These are phyloP conservation scores for Vitis rotundifolia DNA, from an alignment of 164 flowering plant species.

Conservation along the genomic window DNA sequence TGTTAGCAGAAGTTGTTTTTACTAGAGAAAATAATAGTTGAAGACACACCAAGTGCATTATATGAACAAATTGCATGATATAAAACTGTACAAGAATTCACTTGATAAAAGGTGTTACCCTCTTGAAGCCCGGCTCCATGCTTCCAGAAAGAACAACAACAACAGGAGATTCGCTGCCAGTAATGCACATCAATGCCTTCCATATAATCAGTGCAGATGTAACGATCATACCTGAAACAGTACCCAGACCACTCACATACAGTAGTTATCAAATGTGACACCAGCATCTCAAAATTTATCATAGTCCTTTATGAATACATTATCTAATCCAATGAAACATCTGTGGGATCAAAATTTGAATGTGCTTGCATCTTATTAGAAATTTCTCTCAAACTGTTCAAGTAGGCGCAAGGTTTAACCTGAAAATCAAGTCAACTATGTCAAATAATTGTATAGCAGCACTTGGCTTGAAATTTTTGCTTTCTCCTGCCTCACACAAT, in stretches of 20 bases:
- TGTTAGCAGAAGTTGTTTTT: neutral
- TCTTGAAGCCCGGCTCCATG: slow-evolving; percentile 86
- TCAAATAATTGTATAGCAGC: neutral
- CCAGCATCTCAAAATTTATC: neutral
- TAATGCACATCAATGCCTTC: slow-evolving; percentile 76
- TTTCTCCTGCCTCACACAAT: too few relatives aligned
- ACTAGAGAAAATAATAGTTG: neutral
- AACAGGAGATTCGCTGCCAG: slow-evolving; percentile 87
- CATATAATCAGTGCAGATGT: slow-evolving; percentile 82
- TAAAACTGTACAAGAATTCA: neutral
- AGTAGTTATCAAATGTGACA: neutral
- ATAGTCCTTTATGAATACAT: too few relatives aligned
- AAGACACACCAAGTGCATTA: neutral
- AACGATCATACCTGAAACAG: slow-evolving; percentile 63
- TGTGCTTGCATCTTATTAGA: neutral
- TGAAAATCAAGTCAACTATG: neutral
- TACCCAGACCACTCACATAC: neutral
- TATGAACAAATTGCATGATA: neutral
- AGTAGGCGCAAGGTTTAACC: neutral
- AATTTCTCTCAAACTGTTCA: neutral
- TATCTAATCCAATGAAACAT: too few relatives aligned
- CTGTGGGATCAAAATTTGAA: too few relatives aligned
- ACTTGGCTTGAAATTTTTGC: too few relatives aligned
- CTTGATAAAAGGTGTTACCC: slow-evolving; percentile 37
- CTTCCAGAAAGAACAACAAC: slow-evolving; percentile 84